phyloP scores from a whole-genome alignment of 257 asterid species.

The Handroanthus guayacan region DNA sequence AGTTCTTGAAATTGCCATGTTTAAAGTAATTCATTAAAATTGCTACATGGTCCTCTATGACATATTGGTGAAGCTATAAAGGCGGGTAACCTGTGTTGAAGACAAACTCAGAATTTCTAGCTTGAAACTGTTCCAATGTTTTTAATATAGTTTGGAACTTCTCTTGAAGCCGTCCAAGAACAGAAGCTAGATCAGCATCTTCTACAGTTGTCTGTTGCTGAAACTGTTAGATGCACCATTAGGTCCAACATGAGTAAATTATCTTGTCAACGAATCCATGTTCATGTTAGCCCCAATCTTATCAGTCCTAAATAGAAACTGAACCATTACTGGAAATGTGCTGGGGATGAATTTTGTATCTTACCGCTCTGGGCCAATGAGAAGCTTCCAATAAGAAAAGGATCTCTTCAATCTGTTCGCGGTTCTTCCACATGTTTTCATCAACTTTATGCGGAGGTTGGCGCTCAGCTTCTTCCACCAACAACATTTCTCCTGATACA shows the following conservation, averaged over 20 bases:
- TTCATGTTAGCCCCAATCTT: background rate
- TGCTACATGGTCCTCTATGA: background rate
- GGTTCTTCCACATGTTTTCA: slow-evolving; percentile 94
- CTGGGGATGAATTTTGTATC: slow-evolving; percentile 37
- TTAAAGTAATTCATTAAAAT: background rate
- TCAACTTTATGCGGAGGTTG: slow-evolving; percentile 96
- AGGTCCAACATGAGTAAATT: slow-evolving; percentile 18
- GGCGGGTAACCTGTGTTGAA: slow-evolving; percentile 76
- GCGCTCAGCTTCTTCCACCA: slow-evolving; percentile 74
- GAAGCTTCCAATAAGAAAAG: slow-evolving; percentile 63
- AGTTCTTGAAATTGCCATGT: background rate
- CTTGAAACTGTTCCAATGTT: slow-evolving; percentile 67
- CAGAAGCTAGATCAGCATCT: slow-evolving; percentile 60
- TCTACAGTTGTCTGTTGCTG: slow-evolving; percentile 56
- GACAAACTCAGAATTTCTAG: slow-evolving; percentile 78
- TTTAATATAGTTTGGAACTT: slow-evolving; percentile 63
- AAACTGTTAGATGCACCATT: slow-evolving; percentile 52
- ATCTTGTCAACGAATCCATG: background rate
- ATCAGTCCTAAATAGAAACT: background rate
- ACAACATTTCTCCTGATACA: slow-evolving; percentile 64
- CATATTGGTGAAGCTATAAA: slow-evolving; percentile 9
- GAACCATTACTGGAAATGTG: slow-evolving; percentile 17
- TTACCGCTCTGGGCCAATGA: slow-evolving; percentile 75
- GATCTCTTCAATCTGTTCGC: slow-evolving; percentile 95
- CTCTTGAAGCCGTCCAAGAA: slow-evolving; percentile 61